Base-by-base conservation (phyloP, 495 filamentous ascomycete species). In the Penicillium canescens region DNA sequence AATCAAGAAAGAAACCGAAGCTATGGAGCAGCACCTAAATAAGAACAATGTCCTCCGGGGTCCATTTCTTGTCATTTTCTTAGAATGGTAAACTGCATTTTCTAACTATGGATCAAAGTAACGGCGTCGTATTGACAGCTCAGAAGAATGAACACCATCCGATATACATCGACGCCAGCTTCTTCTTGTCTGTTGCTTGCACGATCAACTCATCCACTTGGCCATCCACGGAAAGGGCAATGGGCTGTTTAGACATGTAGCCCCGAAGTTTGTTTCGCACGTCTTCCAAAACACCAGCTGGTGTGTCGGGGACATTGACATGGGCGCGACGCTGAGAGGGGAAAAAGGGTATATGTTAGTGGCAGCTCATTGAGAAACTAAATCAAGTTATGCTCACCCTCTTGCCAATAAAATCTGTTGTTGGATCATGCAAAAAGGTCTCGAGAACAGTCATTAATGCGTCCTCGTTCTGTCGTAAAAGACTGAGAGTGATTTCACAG, bases 101-200 rank as follows among this genome's bases (percentile, higher is more conserved):
- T 10, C 8, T 10, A 7, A 31, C 28, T 31, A 31, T 31, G 28
- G 28, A 31, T 31, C 28, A 31, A 31, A 31, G 8, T 7, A 31
- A 7, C 2, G 28, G 28, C 4, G 40, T 31, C 7, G 18, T 10
- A 10, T 26, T 44, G 14, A 11, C 24, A 11, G 40, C 65, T 72
- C 60, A 97, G 57, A 96, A 85, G 65, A 97, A 98, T 18, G 93
- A 82, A 78, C 91, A 96, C 94, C 94, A 98, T 21, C 94, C 94
- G 72, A 98, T 94, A 71, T 98, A 98, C 94, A 98, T 98, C 6
- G 80, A 80, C 13, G 88, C 81, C 68, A 99, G 72, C 61, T 89
- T 92, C 60, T 65, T 81, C 41, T 85, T 84, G 68, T 89, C 80
- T 18, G 86, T 87, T 55, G 94, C 93, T 72, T 91, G 85, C 69